Evolutionary conservation across 306 rosid species (phyloP), one percentile per base, ranked within the genome.

Genomic region (Quercus dentata): DNA sequence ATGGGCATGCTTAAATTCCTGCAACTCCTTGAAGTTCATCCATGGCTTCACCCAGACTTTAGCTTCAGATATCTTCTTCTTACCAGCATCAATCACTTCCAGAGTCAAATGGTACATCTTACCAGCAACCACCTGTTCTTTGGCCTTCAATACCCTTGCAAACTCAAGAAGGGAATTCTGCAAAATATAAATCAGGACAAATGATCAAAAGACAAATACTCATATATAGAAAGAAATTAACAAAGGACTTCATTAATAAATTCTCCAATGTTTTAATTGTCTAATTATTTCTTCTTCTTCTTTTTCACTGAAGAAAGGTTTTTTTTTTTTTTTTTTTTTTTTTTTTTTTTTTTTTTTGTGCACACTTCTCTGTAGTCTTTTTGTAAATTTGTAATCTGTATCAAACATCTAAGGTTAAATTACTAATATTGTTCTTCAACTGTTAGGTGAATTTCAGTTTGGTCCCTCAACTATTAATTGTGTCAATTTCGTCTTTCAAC

Each of bases 1-100:
- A 71, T 6, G 83, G 62, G 73, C 77, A 44, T 17, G 67, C 79
- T 88, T 84, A 76, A 90, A 88, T 28, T 90, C 92, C 79, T 72
- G 74, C 73, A 90, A 73, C 75, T 85, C 85, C 84, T 80, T 90
- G 79, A 85, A 86, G 81, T 86, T 85, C 82, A 77, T 79, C 94
- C 94, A 90, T 63, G 90, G 92, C 78, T 83, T 83, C 83, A 86
- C 89, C 94, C 92, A 88, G 28, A 88, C 84, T 74, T 85, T 84
- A 65, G 94, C 88, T 65, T 84, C 86, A 19, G 88, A 90, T 68
- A 86, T 56, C 63, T 81, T 83, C 73, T 54, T 88, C 61, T 84
- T 72, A 38, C 88, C 92, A 0, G 79, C 87, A 77, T 90, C 92
- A 77, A 82, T 19, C 33, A 81, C 92, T 78, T 90, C 94, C 33